Evolutionary conservation across 1,284 basidiomycete genomes (phyloP).

Genomic region (Crocinoboletus sp.): DNA sequence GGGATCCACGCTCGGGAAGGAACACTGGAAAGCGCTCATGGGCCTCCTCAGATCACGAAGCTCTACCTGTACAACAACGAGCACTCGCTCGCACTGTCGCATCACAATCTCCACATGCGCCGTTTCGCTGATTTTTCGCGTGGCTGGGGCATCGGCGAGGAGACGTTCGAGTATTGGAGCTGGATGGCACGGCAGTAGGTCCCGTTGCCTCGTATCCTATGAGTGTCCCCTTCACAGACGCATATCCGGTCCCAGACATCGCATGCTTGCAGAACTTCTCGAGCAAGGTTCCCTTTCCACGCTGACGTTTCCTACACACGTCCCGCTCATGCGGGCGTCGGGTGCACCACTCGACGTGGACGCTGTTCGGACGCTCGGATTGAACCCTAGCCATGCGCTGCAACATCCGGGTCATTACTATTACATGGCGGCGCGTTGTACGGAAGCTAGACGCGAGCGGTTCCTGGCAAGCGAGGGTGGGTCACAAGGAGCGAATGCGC

Average conservation of each 20-base stretch:
- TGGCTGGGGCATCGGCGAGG: constrained; percentile 96
- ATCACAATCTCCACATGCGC: constrained; percentile 81
- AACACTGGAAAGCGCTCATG: background rate
- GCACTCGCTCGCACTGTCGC: constrained; percentile 68
- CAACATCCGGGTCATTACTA: constrained; percentile 92
- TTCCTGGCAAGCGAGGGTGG: constrained; percentile 54
- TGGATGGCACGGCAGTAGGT: constrained; percentile 91
- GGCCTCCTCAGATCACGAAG: constrained; percentile 64
- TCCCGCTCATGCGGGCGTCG: constrained; percentile 37
- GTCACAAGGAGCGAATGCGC: constrained; percentile 28
- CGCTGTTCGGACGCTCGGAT: constrained; percentile 48
- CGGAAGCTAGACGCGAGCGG: constrained; percentile 65
- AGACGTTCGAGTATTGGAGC: constrained; percentile 96
- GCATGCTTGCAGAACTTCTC: constrained; percentile 83
- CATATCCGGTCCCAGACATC: constrained; percentile 70
- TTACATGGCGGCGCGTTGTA: constrained; percentile 81
- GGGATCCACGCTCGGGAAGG: constrained; percentile 7
- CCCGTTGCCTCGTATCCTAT: background rate
- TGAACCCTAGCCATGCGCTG: constrained; percentile 68
- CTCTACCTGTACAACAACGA: constrained; percentile 88
- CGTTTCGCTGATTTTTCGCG: constrained; percentile 86
- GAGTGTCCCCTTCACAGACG: background rate
- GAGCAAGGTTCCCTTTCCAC: constrained; percentile 74
- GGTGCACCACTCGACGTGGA: constrained; percentile 43
- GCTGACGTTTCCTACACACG: constrained; percentile 59